Conservation (phyloP, 257 asterid genomes). For the Przewalskia tangutica region DNA sequence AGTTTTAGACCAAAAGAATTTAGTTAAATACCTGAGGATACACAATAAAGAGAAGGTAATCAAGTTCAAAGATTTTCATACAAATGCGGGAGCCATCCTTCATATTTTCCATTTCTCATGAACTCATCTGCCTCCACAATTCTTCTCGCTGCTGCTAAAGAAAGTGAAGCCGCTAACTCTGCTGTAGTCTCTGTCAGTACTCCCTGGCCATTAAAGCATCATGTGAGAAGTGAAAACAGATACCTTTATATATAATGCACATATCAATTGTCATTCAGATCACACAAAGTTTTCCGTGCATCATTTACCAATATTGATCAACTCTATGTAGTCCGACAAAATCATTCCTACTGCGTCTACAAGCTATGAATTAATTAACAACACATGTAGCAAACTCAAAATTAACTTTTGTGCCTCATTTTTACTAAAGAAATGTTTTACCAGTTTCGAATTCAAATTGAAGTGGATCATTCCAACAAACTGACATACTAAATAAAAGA, state of each 20-base stretch:
- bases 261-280: not conserved
- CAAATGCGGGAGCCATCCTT: constrained; percentile 99
- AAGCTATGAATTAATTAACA: not conserved
- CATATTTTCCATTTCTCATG: constrained; percentile 90
- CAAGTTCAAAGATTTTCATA: constrained; percentile 17
- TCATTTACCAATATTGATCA: not conserved
- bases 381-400: not conserved
- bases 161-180: constrained; percentile 91
- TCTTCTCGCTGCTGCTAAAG: constrained; percentile 84
- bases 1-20: not conserved
- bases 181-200: constrained; percentile 96
- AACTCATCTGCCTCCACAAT: constrained; percentile 95
- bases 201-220: constrained; percentile 35
- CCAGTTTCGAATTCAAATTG: not conserved
- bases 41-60: not conserved
- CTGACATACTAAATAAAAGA: not conserved
- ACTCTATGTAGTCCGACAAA: not conserved
- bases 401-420: not conserved
- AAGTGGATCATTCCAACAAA: not conserved
- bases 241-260: not conserved
- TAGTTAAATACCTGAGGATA: not conserved
- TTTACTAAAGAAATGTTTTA: not conserved
- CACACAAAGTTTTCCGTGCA: not conserved
- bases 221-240: not conserved
- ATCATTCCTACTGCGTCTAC: not conserved